Conservation (phyloP, 371 early-diverging fungal species). For the Vairimorpha apis region DNA sequence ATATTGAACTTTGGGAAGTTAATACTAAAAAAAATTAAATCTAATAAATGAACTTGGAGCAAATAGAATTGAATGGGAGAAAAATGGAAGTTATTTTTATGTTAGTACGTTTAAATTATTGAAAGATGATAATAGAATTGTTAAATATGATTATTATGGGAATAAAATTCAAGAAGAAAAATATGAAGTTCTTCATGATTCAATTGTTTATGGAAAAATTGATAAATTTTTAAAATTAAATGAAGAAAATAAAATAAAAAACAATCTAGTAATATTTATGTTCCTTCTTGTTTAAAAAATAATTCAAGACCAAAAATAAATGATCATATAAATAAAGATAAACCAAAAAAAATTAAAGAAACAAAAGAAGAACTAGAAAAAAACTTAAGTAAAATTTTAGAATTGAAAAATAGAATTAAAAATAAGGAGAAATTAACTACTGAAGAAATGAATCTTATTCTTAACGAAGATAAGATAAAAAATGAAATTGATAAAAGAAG, state of each 20-base stretch:
- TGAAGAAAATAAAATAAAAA: slow-evolving; percentile 45
- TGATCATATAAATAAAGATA: not conserved
- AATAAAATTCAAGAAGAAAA: slow-evolving; percentile 43
- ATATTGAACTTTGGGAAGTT: slow-evolving; percentile 53
- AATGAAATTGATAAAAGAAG: slow-evolving; percentile 37
- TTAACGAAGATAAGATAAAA: slow-evolving; percentile 32
- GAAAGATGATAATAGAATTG: slow-evolving; percentile 61
- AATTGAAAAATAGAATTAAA: slow-evolving; percentile 42
- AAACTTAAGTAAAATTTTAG: slow-evolving; percentile 42
- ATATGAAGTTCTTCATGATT: slow-evolving; percentile 42
- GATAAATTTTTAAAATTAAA: slow-evolving; percentile 32
- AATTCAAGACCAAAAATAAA: not conserved
- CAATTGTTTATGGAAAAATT: slow-evolving; percentile 42
- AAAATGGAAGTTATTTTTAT: slow-evolving; percentile 57
- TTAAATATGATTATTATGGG: slow-evolving; percentile 63
- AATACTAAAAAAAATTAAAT: slow-evolving; percentile 18
- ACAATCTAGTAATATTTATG: slow-evolving; percentile 38
- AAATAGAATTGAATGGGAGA: slow-evolving; percentile 58
- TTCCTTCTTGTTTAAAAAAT: slow-evolving; percentile 39
- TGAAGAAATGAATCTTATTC: slow-evolving; percentile 50
- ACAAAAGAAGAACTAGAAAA: slow-evolving; percentile 34
- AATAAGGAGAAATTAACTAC: slow-evolving; percentile 50
- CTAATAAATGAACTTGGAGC: slow-evolving; percentile 59
- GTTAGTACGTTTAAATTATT: slow-evolving; percentile 60
- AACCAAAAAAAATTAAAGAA: slow-evolving; percentile 8